Percentiles rank a stretch among this genome's conserved stretches.
phyloP scores from a whole-genome alignment of 2,329 filamentous ascomycete species.

The Arthroderma sp. region DNA sequence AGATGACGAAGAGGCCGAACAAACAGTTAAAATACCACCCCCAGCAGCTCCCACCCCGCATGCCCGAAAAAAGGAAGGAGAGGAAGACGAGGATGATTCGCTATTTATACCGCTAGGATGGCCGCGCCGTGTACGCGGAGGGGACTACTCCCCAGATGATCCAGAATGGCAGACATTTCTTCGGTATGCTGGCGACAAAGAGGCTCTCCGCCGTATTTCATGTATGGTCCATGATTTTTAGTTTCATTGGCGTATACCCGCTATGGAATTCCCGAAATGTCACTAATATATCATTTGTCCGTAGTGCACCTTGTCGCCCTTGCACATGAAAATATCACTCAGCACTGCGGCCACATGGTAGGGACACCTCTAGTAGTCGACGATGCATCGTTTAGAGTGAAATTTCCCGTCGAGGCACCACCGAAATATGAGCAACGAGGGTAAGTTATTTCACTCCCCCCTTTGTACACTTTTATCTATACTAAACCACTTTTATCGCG shows the following conservation, averaged over 20 bases:
- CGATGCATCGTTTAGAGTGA: neutral
- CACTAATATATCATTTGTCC: no score
- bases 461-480: neutral
- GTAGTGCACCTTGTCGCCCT: no score
- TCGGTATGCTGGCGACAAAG: conserved; percentile 1
- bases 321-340: no score
- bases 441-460: conserved; percentile 3
- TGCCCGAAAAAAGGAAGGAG: neutral
- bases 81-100: neutral
- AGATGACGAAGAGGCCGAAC: no score
- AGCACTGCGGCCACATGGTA: no score
- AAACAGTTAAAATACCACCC: no score
- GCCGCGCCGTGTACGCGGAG: conserved; percentile 4
- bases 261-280: neutral
- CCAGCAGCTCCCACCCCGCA: no score
- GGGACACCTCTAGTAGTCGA: no score
- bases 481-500: no score
- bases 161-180: conserved; percentile 7
- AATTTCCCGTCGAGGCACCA: conserved; percentile 5
- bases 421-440: conserved; percentile 7
- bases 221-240: no score
- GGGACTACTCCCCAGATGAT: conserved; percentile 4
- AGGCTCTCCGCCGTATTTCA: neutral
- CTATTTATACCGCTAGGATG: conserved; percentile 10
- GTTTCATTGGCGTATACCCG: neutral